A percentile compares a stretch with the other conserved stretches of the same genome.
These are phyloP conservation scores for Ceratocystis huliohia DNA, from an alignment of 2,329 filamentous ascomycete species.

Conservation along the genomic window DNA sequence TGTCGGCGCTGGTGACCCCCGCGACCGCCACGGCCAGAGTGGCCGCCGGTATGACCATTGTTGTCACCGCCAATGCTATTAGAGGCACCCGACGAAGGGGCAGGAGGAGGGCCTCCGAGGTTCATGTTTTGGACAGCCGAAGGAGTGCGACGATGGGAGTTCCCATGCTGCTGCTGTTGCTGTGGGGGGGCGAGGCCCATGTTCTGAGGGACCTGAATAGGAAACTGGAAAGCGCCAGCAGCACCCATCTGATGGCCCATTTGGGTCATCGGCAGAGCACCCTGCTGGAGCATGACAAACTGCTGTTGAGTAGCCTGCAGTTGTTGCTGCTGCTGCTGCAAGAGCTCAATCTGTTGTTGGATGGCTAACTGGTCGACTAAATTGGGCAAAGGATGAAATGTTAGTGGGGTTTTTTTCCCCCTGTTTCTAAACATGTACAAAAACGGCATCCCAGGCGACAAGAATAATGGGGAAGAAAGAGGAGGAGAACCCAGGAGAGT, in stretches of 20 bases:
- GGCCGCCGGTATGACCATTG: slow-evolving; percentile 50
- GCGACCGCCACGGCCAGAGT: slow-evolving; percentile 56
- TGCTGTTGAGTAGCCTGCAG: slow-evolving; percentile 94
- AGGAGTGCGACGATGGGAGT: slow-evolving; percentile 92
- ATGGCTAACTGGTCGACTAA: slow-evolving; percentile 94
- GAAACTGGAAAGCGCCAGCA: slow-evolving; percentile 81
- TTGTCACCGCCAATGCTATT: slow-evolving; percentile 70
- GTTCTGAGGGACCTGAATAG: slow-evolving; percentile 60
- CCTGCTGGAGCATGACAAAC: slow-evolving; percentile 94
- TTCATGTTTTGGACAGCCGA: slow-evolving; percentile 88
- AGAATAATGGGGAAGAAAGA: slow-evolving; percentile 1
- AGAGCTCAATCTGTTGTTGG: slow-evolving; percentile 92
- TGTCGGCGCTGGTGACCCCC: slow-evolving; percentile 85
- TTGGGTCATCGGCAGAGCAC: slow-evolving; percentile 67
- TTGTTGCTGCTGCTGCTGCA: slow-evolving; percentile 96
- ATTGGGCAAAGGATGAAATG: not conserved
- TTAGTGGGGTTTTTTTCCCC: not conserved
- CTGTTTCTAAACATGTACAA: not conserved
- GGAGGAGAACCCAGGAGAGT: not conserved
- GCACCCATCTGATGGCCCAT: slow-evolving; percentile 62
- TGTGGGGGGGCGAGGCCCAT: slow-evolving; percentile 57
- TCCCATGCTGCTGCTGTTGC: slow-evolving; percentile 62
- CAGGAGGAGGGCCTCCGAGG: slow-evolving; percentile 67
- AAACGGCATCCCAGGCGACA: not conserved
- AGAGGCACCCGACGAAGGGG: slow-evolving; percentile 81